Evolutionary conservation across 768 basidiomycete genomes (phyloP), one percentile per base, ranked within the genome.

Genomic region (Tulasnella sp.): DNA sequence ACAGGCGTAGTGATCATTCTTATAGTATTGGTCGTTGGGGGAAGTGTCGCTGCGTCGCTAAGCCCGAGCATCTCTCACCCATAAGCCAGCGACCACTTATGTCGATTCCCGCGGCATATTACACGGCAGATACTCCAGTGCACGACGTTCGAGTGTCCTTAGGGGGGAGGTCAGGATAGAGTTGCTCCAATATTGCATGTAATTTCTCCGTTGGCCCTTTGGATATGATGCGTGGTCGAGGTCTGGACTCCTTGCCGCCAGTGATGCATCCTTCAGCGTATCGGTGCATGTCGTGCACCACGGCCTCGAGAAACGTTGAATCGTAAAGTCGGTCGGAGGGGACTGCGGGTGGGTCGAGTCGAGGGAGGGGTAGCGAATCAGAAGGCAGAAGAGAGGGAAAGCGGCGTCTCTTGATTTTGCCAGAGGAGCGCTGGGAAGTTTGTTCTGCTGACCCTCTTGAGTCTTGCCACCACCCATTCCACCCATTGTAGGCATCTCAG

Each of bases 401-500:
- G 58, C 58, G 29, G 58, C 58, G 29, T 58, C 54, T 58, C 54
- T 64, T 25, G 58, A 15, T 64, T 64, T 64, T 64, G 58, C 58
- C 58, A 64, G 58, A 1, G n/a, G 12, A 31, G 58, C 58, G 58
- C 58, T 64, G 58, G 58, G 58, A 64, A 64, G 58, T 64, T 64
- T 64, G 58, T 64, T n/a, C 58, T 64, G 58, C 58, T 64, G 58
- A 64, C 58, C 58, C n/a, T n/a, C n/a, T n/a, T 19, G 45, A 58
- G 58, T 64, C 58, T 64, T 64, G 58, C 58, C 58, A 64, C 58
- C 58, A 64, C 58, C 45, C 58, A 64, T 64, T n/a, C n/a, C n/a
- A n/a, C n/a, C 58, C 12, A 64, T 8, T 25, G n/a, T 64, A 64
- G 58, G 58, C 58, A 64, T 25, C 58, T 64, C 58, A 15, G 58